A percentile compares a stretch with the other conserved stretches of the same genome.
These are phyloP conservation scores for Neurospora pannonica DNA, from an alignment of 495 filamentous ascomycete species.

Conservation along the genomic window DNA sequence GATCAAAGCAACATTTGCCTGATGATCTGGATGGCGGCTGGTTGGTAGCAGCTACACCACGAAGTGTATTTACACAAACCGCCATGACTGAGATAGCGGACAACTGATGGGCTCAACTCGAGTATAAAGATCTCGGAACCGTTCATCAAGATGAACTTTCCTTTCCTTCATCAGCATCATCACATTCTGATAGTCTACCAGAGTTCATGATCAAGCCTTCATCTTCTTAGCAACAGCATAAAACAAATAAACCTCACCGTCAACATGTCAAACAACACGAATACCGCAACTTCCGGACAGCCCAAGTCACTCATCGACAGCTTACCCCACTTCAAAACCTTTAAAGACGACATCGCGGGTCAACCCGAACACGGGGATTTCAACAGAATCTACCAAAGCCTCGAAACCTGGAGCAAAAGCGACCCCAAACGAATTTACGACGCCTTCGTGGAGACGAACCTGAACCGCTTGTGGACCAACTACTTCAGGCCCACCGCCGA, in stretches of 20 bases:
- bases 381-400: no score
- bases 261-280: background rate
- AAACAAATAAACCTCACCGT: background rate
- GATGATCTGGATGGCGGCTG: background rate
- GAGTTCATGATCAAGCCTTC: background rate
- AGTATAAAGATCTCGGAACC: background rate
- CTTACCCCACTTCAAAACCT: rapidly evolving
- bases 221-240: background rate
- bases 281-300: background rate
- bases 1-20: background rate
- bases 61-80: background rate
- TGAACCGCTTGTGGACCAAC: background rate
- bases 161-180: background rate
- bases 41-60: background rate
- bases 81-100: background rate
- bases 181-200: background rate
- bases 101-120: background rate
- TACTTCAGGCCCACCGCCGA: background rate
- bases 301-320: background rate
- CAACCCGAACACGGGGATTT: no score
- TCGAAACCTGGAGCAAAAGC: background rate
- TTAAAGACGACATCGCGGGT: background rate
- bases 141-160: background rate
- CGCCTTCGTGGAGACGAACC: background rate
- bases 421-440: background rate